Evolutionary conservation across 2,329 filamentous ascomycete genomes (phyloP), one percentile per base, ranked within the genome.

Genomic region (Fusarium decemcellulare): DNA sequence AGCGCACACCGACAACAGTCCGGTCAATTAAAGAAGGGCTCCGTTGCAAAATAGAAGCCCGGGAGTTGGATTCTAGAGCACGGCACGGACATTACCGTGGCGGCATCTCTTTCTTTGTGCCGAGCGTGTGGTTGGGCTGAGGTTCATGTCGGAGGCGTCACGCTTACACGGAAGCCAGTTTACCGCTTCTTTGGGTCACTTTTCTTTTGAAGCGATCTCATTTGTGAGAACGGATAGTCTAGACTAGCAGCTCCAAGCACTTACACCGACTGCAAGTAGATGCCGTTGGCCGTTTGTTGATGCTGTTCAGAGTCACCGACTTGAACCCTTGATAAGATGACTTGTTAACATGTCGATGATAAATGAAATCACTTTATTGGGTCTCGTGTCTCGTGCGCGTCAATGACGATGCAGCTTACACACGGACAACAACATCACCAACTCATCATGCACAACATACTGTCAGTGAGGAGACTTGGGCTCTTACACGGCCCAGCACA

Each of bases 391-490:
- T 43, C 55, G 48, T 68, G 47, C 53, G 47, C 40, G 52, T 59
- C 42, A 32, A 43, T 43, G 40, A 64, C 30, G 32, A 34, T 39
- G 23, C 36, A 39, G 32, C 23, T 23, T 23, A 54, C 56, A 34
- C 48, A 57, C 59, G 39, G 57, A 67, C 50, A 53, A 39, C 32
- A 46, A 57, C 53, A 67, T 56, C 46, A 70, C 57, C 30, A 34
- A 52, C 30, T 58, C 60, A 55, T 64, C 68, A 70, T 73, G 59
- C 67, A 72, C 67, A 70, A 67, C 72, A 74, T 74, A 58, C 65
- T 58, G 59, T 71, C 47, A 58, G 53, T 72, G 72, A 74, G 61
- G 61, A 70, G 56, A 68, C 65, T 61, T 64, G 67, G 61, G 61
- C 63, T 59, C 61, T 64, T 63, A 62, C 68, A 73, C 64, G 72